Base-by-base conservation (phyloP, 306 rosid genomes). In the Gillenia trifoliata region DNA sequence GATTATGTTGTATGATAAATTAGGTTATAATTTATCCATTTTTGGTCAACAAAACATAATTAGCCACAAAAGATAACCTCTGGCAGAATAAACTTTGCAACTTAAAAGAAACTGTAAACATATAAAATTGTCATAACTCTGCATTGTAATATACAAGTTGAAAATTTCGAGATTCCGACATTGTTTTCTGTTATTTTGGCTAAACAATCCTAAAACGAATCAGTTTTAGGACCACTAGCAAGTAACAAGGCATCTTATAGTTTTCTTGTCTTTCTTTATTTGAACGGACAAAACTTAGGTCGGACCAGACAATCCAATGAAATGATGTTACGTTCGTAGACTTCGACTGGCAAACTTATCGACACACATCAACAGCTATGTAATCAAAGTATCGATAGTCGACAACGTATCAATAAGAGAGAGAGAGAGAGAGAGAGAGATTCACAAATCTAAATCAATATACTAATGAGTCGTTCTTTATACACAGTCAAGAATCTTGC, bases 401-500 rank as follows among this genome's bases (percentile, higher is more conserved):
- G 20, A 17, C n/a, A 19, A 19, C 56, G 20, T n/a, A 50, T 19
- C 8, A 50, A 50, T 7, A 19, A 16, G 7, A 4, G 6, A 22
- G 61, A 54, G 26, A 10, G 61, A 12, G 29, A 22, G 17, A 5
- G 64, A 1, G 50, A 17, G 41, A 38, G 41, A 36, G 11, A 20
- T n/a, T n/a, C n/a, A n/a, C n/a, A n/a, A 20, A 60, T 60, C 68
- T 20, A 60, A 19, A 5, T 61, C 25, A 16, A 20, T 60, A 41
- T 28, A 43, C 47, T 19, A 26, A 38, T 3, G 30, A 61, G 77
- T 45, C 29, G 40, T 22, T 26, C 36, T 8, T 11, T 73, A 78
- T 74, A 62, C 55, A 74, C 79, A 70, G 26, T 45, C 59, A 70
- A 74, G 72, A 82, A 74, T 64, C 52, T 41, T 68, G 74, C 64